A percentile compares a stretch with the other conserved stretches of the same genome.
These are phyloP conservation scores for Glycine latifolia DNA, from an alignment of 306 rosid species.

Conservation along the genomic window DNA sequence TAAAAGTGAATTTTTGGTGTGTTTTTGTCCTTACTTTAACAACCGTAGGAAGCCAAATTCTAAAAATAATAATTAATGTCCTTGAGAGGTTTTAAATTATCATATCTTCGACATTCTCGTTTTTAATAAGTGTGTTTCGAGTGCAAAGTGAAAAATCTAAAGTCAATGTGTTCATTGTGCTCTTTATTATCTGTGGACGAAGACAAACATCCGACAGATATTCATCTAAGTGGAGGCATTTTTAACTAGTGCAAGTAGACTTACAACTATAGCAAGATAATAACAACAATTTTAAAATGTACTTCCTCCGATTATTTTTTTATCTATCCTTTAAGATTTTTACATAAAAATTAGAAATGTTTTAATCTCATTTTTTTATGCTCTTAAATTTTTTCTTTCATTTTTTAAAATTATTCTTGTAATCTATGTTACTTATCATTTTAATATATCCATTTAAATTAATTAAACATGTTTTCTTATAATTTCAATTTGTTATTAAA, in stretches of 20 bases:
- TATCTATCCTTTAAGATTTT: too few species aligned
- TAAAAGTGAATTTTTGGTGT: neutral
- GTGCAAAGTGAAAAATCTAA: neutral
- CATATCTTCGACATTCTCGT: neutral
- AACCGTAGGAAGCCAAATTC: neutral
- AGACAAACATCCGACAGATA: neutral
- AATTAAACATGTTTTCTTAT: too few species aligned
- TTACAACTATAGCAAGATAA: neutral
- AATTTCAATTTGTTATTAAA: too few species aligned
- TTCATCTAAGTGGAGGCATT: neutral
- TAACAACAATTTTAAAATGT: neutral
- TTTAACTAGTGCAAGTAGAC: conserved; percentile 1
- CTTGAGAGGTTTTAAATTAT: neutral
- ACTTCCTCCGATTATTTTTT: too few species aligned
- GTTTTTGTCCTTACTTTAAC: neutral
- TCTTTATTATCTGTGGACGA: conserved; percentile 11
- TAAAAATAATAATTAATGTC: neutral
- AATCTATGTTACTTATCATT: too few species aligned
- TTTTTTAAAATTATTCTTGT: too few species aligned
- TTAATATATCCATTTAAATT: too few species aligned
- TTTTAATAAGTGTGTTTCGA: neutral
- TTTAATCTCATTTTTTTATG: too few species aligned
- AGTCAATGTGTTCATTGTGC: neutral
- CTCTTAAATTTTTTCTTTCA: too few species aligned
- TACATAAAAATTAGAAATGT: too few species aligned